Conservation (phyloP, 345 rosid species). For the Xanthoceras sorbifolium region DNA sequence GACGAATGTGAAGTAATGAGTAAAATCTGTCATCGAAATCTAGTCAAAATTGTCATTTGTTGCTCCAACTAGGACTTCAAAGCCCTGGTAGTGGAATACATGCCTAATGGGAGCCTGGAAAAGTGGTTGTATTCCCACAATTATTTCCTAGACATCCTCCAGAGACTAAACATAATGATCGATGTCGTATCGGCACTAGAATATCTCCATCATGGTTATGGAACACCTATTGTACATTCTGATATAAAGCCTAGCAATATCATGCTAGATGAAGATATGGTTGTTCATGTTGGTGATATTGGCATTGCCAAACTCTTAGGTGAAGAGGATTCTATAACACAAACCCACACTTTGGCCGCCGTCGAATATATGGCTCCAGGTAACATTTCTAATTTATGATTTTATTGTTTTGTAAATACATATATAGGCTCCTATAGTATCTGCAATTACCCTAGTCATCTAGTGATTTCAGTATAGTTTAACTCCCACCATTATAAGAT, state of each 20-base stretch:
- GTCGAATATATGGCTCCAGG: neutral
- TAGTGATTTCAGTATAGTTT: too few species aligned
- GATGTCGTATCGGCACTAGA: slow-evolving; percentile 2
- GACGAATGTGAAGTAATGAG: slow-evolving; percentile 10
- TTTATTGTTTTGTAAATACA: too few species aligned
- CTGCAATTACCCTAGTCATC: too few species aligned
- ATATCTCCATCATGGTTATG: slow-evolving; percentile 11
- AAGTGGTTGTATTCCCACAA: neutral
- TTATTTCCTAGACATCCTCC: neutral
- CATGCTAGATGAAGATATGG: neutral
- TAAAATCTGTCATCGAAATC: slow-evolving; percentile 10
- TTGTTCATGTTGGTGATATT: slow-evolving; percentile 6
- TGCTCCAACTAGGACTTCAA: neutral
- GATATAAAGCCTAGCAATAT: slow-evolving; percentile 9
- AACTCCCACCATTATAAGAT: too few species aligned
- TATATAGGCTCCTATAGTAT: too few species aligned
- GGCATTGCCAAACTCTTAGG: neutral
- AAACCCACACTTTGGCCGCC: slow-evolving; percentile 2
- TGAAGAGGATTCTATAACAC: neutral
- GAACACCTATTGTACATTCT: neutral
- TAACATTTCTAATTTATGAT: too few species aligned
- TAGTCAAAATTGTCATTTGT: neutral
- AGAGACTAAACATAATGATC: slow-evolving; percentile 3
- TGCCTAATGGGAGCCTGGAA: slow-evolving; percentile 14
- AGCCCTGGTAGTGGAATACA: slow-evolving; percentile 4